These are phyloP conservation scores for Myxozyma mucilagina DNA, from an alignment of 805 yeast genomes.

Conservation along the genomic window DNA sequence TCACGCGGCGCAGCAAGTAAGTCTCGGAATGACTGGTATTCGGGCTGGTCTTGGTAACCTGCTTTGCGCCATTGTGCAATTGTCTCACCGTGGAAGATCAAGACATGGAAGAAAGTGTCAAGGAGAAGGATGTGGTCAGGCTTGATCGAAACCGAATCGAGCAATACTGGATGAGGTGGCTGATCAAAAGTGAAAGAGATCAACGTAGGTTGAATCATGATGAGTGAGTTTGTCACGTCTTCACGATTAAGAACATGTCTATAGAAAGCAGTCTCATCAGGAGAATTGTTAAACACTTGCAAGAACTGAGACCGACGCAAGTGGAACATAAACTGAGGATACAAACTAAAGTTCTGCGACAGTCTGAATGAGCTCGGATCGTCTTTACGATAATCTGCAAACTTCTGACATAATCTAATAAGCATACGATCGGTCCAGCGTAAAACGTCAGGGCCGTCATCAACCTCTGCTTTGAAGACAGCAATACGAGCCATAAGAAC, in stretches of 20 bases:
- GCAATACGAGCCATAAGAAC: constrained; percentile 90
- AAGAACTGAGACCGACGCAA: constrained; percentile 94
- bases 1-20: constrained; percentile 84
- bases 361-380: constrained; percentile 80
- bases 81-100: constrained; percentile 92
- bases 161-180: constrained; percentile 85
- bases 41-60: constrained; percentile 89
- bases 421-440: constrained; percentile 94
- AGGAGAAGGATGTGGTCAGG: constrained; percentile 83
- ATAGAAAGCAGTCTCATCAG: constrained; percentile 97
- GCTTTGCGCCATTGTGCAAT: constrained; percentile 96
- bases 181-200: constrained; percentile 80
- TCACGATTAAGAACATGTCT: constrained; percentile 89
- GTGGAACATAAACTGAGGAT: constrained; percentile 95
- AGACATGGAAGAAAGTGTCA: constrained; percentile 95
- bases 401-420: constrained; percentile 85
- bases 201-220: constrained; percentile 97
- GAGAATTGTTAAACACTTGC: constrained; percentile 95
- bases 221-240: constrained; percentile 86
- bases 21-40: constrained; percentile 82
- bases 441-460: constrained; percentile 88
- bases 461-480: constrained; percentile 75
- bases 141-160: constrained; percentile 89
- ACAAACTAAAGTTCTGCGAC: constrained; percentile 77
- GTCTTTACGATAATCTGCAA: constrained; percentile 89